Evolutionary conservation across 2,329 filamentous ascomycete species (phyloP).

Genomic region (Eurotiales sp.): DNA sequence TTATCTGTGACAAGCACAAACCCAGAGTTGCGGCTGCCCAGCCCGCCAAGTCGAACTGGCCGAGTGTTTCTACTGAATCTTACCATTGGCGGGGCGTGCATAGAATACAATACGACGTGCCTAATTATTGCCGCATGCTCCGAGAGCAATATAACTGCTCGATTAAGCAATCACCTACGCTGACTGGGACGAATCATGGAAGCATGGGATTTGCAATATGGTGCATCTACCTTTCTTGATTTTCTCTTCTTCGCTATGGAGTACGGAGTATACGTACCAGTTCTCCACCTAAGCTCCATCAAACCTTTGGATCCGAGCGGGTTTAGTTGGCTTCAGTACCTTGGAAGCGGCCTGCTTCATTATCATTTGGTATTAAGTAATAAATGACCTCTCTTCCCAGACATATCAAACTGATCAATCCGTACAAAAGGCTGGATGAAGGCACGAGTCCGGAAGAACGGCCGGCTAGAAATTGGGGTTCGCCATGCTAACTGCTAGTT

Average conservation of each 20-base stretch:
- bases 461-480: background rate
- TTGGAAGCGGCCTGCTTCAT: background rate
- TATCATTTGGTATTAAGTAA: no score
- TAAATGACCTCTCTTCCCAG: no score
- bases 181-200: no score
- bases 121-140: background rate
- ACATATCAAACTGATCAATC: no score
- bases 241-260: no score
- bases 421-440: no score
- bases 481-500: no score
- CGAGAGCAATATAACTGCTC: background rate
- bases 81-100: background rate
- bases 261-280: background rate
- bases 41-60: no score
- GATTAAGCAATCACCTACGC: background rate
- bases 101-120: background rate
- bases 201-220: no score
- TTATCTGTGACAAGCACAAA: no score
- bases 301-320: background rate
- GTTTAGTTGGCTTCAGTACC: background rate
- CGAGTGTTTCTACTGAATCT: background rate
- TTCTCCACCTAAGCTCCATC: background rate
- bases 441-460: no score
- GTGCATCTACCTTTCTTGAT: background rate
- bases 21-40: no score